Conservation (phyloP, 148 eudicot genomes). For the Bassia scoparia region DNA sequence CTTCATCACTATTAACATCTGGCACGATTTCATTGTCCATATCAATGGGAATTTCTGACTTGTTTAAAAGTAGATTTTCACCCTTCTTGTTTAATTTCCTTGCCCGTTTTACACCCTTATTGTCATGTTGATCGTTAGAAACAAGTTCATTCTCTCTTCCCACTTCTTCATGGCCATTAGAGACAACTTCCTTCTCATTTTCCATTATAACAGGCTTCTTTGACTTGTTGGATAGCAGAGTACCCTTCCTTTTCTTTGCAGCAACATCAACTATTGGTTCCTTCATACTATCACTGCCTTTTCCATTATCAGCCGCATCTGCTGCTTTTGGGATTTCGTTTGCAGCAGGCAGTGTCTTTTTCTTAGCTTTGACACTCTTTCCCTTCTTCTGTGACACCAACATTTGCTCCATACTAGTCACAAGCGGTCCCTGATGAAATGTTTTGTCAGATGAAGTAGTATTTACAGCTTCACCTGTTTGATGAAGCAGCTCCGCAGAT, state of each 20-base stretch:
- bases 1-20: constrained; percentile 14
- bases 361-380: constrained; percentile 35
- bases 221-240: constrained; percentile 23
- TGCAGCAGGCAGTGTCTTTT: constrained; percentile 18
- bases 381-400: constrained; percentile 33
- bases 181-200: neutral
- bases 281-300: constrained; percentile 13
- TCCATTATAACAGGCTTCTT: neutral
- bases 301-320: constrained; percentile 17
- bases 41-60: constrained; percentile 34
- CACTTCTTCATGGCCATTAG: neutral
- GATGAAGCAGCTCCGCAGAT: constrained; percentile 15
- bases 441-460: constrained; percentile 16
- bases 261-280: constrained; percentile 19
- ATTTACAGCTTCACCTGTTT: constrained; percentile 27
- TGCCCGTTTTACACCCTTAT: constrained; percentile 29
- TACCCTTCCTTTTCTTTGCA: constrained; percentile 23
- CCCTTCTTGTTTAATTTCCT: constrained; percentile 30
- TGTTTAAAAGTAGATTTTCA: constrained; percentile 25
- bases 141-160: neutral
- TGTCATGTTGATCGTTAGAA: constrained; percentile 19
- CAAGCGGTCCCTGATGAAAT: constrained; percentile 24
- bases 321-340: constrained; percentile 13
- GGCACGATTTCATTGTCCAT: constrained; percentile 49
- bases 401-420: constrained; percentile 25